Evolutionary conservation across 768 basidiomycete genomes (phyloP), one percentile per base, ranked within the genome.

Genomic region (Sistotremastrum suecicum): DNA sequence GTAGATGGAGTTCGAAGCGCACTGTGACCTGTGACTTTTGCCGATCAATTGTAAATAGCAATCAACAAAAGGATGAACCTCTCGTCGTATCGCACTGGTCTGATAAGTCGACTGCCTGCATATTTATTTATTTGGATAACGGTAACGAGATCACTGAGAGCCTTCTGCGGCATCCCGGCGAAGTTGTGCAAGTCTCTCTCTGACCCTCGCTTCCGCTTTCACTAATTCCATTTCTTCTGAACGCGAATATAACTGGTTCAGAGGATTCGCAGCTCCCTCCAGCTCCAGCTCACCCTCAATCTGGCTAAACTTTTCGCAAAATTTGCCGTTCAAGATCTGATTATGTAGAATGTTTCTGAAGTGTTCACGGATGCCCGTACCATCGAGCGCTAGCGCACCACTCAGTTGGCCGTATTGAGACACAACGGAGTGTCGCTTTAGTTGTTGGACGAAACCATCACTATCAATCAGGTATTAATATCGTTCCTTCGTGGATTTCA

Each of bases 381-480:
- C 76, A 42, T 76, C 75, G 38, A 80, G 66, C 35, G 69, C 60
- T 34, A 77, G 62, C 5, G 77, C 70, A 38, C 76, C 76, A 46
- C 63, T 74, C 29, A 79, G 63, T 49, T 79, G 76, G 5, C 78
- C 77, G 48, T 63, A 79, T 58, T 79, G 78, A 28, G 78, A 80
- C 6, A 76, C 73, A 3, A 62, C 63, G 6, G 77, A 78, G 53
- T 78, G 77, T 46, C 71, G 71, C 58, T 76, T 77, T 39, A 79
- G 61, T 73, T 79, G 51, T 41, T 50, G 34, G 40, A 45, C 12
- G 39, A 30, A 11, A 30, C 39, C 12, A 51, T 12, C 34, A 12
- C 20, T 20, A 20, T 20, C 20, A 20, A 20, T 37, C 29, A 44
- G 36, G 8, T 34, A 20, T 43, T 8, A 11, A 35, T 32, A 41